Percentiles rank a stretch among this genome's conserved stretches.
These are phyloP conservation scores for Crithidia expoeki DNA, from an alignment of 208 protist genomes.

Conservation along the genomic window DNA sequence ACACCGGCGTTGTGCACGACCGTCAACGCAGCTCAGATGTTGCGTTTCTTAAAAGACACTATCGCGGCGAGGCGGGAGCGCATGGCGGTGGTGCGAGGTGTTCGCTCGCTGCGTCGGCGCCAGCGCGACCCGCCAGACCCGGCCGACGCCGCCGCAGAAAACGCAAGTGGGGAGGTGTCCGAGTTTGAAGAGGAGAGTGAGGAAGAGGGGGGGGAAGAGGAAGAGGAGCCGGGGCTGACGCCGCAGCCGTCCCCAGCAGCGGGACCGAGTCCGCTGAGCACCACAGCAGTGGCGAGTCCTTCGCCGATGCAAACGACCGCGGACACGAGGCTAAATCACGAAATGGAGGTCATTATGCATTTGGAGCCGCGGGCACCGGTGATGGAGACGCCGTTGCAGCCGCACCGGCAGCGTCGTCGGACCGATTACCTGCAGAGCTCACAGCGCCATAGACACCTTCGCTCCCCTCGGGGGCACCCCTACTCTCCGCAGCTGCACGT, in stretches of 20 bases:
- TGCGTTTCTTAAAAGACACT: constrained; percentile 44
- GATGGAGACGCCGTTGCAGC: constrained; percentile 20
- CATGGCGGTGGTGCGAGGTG: constrained; percentile 37
- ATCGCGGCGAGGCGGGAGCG: constrained; percentile 29
- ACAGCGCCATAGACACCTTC: neutral
- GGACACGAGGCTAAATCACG: constrained; percentile 7
- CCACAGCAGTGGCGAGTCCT: neutral
- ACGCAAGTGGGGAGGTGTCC: neutral
- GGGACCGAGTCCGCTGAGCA: neutral
- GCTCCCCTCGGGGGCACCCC: neutral
- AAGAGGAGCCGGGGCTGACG: constrained; percentile 2
- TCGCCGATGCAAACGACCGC: neutral
- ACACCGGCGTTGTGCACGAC: constrained; percentile 12
- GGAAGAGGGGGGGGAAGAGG: neutral
- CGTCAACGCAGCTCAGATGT: constrained; percentile 25
- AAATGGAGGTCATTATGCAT: constrained; percentile 21
- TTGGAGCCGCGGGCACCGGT: no score
- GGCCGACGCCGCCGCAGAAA: neutral
- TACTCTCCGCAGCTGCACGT: constrained; percentile 4
- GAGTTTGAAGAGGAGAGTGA: neutral
- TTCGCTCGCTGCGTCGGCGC: constrained; percentile 16
- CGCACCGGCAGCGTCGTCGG: constrained; percentile 19
- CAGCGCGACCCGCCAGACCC: neutral
- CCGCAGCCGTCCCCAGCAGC: constrained; percentile 2
- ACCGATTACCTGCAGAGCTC: constrained; percentile 3